Percentiles rank a stretch among this genome's conserved stretches.
These are phyloP conservation scores for Daldinia decipiens DNA, from an alignment of 495 filamentous ascomycete genomes.

Conservation along the genomic window DNA sequence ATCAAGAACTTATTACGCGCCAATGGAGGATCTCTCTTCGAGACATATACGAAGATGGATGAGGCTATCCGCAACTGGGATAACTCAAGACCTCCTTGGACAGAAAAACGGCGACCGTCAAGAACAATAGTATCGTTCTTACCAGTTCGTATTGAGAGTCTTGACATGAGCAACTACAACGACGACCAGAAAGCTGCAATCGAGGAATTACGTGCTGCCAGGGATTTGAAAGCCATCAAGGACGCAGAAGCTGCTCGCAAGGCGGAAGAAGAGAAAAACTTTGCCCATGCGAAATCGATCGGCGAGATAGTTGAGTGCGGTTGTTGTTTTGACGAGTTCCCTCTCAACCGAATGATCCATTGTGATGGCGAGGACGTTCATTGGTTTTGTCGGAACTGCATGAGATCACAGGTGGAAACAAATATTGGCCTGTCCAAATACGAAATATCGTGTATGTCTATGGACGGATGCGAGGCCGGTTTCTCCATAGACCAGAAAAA, in stretches of 20 bases:
- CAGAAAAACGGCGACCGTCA: conserved; percentile 39
- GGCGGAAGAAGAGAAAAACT: conserved; percentile 57
- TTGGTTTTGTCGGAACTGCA: conserved; percentile 77
- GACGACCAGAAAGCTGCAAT: conserved; percentile 42
- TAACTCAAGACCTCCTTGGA: conserved; percentile 18
- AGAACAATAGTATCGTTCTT: conserved; percentile 14
- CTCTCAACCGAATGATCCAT: conserved; percentile 72
- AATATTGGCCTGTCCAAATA: conserved; percentile 73
- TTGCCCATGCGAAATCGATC: conserved; percentile 56
- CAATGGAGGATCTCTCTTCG: conserved; percentile 39
- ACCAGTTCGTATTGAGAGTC: conserved; percentile 3
- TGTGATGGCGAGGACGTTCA: conserved; percentile 64
- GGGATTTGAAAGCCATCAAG: conserved; percentile 29
- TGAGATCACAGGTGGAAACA: conserved; percentile 69
- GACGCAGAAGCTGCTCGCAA: conserved; percentile 39
- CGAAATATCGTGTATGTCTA: conserved; percentile 65
- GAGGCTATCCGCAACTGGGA: conserved; percentile 29
- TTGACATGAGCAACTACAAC: conserved; percentile 16
- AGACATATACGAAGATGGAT: conserved; percentile 48
- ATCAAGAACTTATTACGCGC: conserved; percentile 21
- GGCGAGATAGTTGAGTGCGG: conserved; percentile 68
- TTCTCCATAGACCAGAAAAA: conserved; percentile 60
- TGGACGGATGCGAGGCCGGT: conserved; percentile 55
- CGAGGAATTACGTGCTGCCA: conserved; percentile 46
- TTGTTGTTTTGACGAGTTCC: conserved; percentile 75